Percentiles rank a stretch among this genome's conserved stretches.
phyloP scores from a whole-genome alignment of 768 basidiomycete species.

The Mycena vulgaris region DNA sequence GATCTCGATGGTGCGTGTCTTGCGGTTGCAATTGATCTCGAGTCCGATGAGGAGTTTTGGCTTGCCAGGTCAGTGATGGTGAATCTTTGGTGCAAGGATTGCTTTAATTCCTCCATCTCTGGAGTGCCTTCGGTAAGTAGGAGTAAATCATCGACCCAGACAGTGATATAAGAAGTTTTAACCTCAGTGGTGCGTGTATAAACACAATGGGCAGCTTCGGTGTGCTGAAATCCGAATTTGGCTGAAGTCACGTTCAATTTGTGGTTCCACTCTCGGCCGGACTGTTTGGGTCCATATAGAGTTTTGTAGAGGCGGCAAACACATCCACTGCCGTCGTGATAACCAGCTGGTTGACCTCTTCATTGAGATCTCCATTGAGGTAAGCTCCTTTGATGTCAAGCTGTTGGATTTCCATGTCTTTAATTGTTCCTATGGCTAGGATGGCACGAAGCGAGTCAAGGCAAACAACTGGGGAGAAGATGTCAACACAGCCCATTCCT shows the following conservation, averaged over 20 bases:
- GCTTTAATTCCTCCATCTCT: not conserved
- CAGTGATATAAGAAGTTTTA: slow-evolving; percentile 17
- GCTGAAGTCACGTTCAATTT: slow-evolving; percentile 2
- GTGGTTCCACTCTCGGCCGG: not conserved
- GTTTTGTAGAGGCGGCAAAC: slow-evolving; percentile 9
- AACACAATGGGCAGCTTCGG: not conserved
- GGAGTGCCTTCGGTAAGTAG: not conserved
- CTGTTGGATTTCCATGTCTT: too few relatives aligned
- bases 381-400: too few relatives aligned
- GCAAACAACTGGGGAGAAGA: slow-evolving; percentile 1
- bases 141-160: slow-evolving; percentile 15
- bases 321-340: not conserved
- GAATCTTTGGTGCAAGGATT: not conserved
- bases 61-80: not conserved
- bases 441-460: too few relatives aligned
- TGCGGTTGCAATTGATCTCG: not conserved
- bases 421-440: too few relatives aligned
- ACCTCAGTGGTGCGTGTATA: slow-evolving; percentile 7
- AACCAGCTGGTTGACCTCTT: slow-evolving; percentile 1
- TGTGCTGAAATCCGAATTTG: slow-evolving; percentile 1
- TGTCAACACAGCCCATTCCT: not conserved
- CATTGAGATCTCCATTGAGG: too few relatives aligned
- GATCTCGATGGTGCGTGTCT: not conserved
- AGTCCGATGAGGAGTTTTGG: slow-evolving; percentile 8
- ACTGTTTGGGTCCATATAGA: not conserved